Conservation (phyloP, 495 filamentous ascomycete genomes). For the Rusavskia elegans region DNA sequence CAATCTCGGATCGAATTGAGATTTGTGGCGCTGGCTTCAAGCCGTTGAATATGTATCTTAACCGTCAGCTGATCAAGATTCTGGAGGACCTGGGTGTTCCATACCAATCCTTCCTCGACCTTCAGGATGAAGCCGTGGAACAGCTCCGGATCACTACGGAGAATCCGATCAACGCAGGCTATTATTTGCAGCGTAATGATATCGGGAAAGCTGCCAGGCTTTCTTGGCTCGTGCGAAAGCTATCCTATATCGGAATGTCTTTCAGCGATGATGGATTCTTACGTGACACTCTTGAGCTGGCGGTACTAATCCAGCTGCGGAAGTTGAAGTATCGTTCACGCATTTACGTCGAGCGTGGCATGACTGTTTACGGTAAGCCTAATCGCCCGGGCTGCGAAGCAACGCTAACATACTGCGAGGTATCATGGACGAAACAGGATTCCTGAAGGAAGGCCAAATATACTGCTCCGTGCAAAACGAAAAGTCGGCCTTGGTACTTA, state of each 20-base stretch:
- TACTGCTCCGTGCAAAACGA: slow-evolving; percentile 36
- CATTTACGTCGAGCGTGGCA: slow-evolving; percentile 50
- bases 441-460: slow-evolving; percentile 48
- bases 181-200: slow-evolving; percentile 40
- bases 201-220: slow-evolving; percentile 38
- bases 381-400: background rate
- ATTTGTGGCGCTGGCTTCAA: slow-evolving; percentile 54
- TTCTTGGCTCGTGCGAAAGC: slow-evolving; percentile 38
- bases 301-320: slow-evolving; percentile 47
- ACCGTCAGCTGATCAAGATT: slow-evolving; percentile 68
- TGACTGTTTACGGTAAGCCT: slow-evolving; percentile 46
- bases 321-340: slow-evolving; percentile 61
- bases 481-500: slow-evolving; percentile 8
- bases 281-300: slow-evolving; percentile 42
- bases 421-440: slow-evolving; percentile 67
- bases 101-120: slow-evolving; percentile 36
- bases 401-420: slow-evolving; percentile 1
- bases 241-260: slow-evolving; percentile 35
- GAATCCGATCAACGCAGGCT: slow-evolving; percentile 38
- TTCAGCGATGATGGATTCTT: slow-evolving; percentile 54
- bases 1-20: slow-evolving; percentile 41
- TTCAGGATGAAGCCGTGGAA: slow-evolving; percentile 41
- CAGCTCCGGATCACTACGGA: slow-evolving; percentile 39
- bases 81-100: slow-evolving; percentile 54
- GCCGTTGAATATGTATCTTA: slow-evolving; percentile 53